Evolutionary conservation across 805 yeast genomes (phyloP), one percentile per base, ranked within the genome.

Genomic region (Lipomyces sp.): DNA sequence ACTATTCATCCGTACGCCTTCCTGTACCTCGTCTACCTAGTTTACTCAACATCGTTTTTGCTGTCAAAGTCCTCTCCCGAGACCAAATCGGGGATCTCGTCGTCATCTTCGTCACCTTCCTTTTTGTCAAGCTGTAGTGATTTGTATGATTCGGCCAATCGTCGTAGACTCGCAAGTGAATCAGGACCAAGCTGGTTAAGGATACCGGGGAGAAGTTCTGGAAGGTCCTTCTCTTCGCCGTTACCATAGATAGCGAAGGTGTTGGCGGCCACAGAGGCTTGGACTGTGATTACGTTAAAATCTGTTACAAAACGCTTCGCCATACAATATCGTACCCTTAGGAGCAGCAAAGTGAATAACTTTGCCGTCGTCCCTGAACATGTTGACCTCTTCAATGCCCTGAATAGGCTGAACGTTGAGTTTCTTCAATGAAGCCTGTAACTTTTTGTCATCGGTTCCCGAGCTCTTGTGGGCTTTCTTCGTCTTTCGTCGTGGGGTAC

Each of bases 101-200:
- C 85, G 69, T 82, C 85, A 63, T 78, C 81, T 72, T 79, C 83
- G 66, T 79, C 85, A 56, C 72, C 75, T 57, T 79, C 79, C 72
- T 77, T 78, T 73, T 78, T 75, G 75, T 84, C 82, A 71, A 82
- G 80, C 65, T 70, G 70, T 61, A 70, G 59, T 57, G 72, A 70
- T 84, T 91, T 93, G 80, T 90, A 82, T 80, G 90, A 93, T 82
- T 90, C 90, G 71, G 98, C 97, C 80, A 94, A 85, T 82, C 89
- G 86, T 79, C 91, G 88, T 81, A 94, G 86, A 81, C 91, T 88
- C 79, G 89, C 90, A 79, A 92, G 87, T 82, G 95, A 90, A 82
- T 94, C 98, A 74, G 97, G 90, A 77, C 98, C 97, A 82, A 94
- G 86, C 85, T 93, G 97, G 75, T 97, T 93, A 79, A 94, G 87